phyloP scores from a whole-genome alignment of 129 eudicot genomes.

The Logfia minima region DNA sequence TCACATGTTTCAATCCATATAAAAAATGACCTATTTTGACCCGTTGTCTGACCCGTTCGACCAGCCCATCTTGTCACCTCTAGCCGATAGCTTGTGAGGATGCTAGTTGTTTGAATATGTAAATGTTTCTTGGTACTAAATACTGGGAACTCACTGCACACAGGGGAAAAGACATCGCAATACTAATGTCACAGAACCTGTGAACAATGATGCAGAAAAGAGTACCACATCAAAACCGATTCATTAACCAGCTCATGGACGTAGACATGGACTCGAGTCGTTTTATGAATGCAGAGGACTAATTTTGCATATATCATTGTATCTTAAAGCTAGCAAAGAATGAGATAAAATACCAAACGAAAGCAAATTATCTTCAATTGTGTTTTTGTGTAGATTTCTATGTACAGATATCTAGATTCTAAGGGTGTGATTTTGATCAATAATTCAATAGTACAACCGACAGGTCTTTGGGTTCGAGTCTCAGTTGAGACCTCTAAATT shows the following conservation, averaged over 20 bases:
- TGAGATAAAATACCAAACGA: not conserved
- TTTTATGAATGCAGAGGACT: not conserved
- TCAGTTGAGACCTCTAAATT: not conserved
- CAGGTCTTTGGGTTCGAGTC: not conserved
- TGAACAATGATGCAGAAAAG: slow-evolving; percentile 38
- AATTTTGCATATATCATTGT: not conserved
- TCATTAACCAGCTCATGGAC: not conserved
- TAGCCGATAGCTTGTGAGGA: not conserved
- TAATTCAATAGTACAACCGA: not conserved
- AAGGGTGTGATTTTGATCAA: not conserved
- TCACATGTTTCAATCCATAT: not conserved
- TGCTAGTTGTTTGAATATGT: not conserved
- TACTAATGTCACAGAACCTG: slow-evolving; percentile 41
- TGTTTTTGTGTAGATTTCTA: not conserved
- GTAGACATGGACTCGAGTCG: not conserved
- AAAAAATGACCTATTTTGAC: not conserved
- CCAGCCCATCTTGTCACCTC: not conserved
- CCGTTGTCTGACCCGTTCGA: not conserved
- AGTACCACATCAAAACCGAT: slow-evolving; percentile 21
- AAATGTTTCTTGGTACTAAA: not conserved
- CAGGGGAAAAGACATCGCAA: slow-evolving; percentile 64
- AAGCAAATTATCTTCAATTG: not conserved
- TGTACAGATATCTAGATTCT: not conserved
- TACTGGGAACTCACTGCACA: slow-evolving; percentile 12
- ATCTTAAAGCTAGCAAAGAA: not conserved